Percentiles rank a stretch among this genome's conserved stretches.
Evolutionary conservation across 345 rosid species (phyloP).

Genomic region (Chamaenerion angustifolium): DNA sequence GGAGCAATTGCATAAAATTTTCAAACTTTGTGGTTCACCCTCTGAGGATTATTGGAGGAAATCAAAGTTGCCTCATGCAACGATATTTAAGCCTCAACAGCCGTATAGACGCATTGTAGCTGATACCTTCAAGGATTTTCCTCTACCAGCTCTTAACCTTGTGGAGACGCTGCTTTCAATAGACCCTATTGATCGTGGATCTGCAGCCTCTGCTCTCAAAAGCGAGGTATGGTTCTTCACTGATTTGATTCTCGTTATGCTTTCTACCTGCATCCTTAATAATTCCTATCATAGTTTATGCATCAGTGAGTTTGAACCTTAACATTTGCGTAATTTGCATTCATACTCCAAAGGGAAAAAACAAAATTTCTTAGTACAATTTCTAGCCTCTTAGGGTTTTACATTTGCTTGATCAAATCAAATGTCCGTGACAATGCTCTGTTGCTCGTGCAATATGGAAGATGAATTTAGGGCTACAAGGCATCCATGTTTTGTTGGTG

Average conservation of each 20-base stretch:
- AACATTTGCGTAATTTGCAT: too few species aligned
- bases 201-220: slow-evolving; percentile 64
- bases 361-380: too few species aligned
- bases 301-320: too few species aligned
- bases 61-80: slow-evolving; percentile 93
- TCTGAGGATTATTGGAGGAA: slow-evolving; percentile 90
- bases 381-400: too few species aligned
- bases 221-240: slow-evolving; percentile 47
- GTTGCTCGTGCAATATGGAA: too few species aligned
- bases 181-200: slow-evolving; percentile 87
- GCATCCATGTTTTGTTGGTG: too few species aligned
- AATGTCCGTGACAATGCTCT: too few species aligned
- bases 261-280: too few species aligned
- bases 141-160: slow-evolving; percentile 70
- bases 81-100: slow-evolving; percentile 92
- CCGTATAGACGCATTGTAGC: slow-evolving; percentile 86
- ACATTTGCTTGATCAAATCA: too few species aligned
- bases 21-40: slow-evolving; percentile 97
- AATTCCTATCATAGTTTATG: not conserved
- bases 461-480: too few species aligned
- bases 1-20: slow-evolving; percentile 96
- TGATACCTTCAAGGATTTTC: slow-evolving; percentile 91
- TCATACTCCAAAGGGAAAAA: too few species aligned
- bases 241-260: not conserved
- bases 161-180: slow-evolving; percentile 79